Evolutionary conservation across 179 eudicot genomes (phyloP), one percentile per base, ranked within the genome.

Genomic region (Patellifolia procumbens): DNA sequence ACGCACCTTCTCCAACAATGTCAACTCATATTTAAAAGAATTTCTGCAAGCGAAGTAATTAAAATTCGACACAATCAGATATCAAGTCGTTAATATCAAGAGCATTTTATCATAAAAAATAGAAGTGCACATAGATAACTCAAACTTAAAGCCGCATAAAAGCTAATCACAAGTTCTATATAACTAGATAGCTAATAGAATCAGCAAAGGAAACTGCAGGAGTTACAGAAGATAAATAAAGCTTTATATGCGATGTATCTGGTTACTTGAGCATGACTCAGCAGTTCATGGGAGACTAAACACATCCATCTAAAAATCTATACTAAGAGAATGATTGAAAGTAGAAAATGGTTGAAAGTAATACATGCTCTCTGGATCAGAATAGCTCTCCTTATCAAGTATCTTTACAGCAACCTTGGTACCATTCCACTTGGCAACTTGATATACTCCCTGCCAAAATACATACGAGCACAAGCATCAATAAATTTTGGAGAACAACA

Each of bases 341-440:
- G 74, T 66, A 79, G 74, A 58, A 34, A 34, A 58, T 32, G 53
- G 20, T 55, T 69, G 58, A 66, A 72, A 60, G 39, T 28, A 79
- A 19, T 94, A 95, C 99, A 95, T 91, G 89, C 90, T 77, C 72
- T 95, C 98, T 65, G 98, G 97, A 80, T 93, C 91, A 70, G 96
- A 85, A 76, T 89, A 85, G 82, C 97, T 83, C 78, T 93, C 99
- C 85, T 91, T 95, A 81, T 95, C 96, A 68, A 95, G 91, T 91
- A 95, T 95, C 89, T 95, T 95, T 58, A 91, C 98, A 62, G 98
- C 86, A 83, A 95, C 99, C 87, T 87, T 95, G 81, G 96, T 91
- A 73, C 99, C 99, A 70, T 95, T 93, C 99, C 99, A 95, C 84
- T 95, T 95, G 59, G 99, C 99, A 51, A 93, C 88, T 84, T 95